A percentile compares a stretch with the other conserved stretches of the same genome.
phyloP scores from a whole-genome alignment of 2,329 filamentous ascomycete genomes.

The Epichloe festucae region DNA sequence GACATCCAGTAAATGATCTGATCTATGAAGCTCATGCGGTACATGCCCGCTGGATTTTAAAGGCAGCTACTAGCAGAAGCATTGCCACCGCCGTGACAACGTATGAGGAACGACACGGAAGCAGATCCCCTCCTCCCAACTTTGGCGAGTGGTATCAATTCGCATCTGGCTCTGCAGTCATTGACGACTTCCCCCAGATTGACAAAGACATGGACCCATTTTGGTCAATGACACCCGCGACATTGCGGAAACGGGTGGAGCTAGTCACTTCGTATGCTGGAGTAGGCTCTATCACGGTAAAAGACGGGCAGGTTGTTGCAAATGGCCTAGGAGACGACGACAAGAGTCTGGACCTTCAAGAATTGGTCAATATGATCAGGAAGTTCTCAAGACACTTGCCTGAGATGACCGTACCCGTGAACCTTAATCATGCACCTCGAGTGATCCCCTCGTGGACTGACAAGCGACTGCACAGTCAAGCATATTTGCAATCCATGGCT shows the following conservation, averaged over 20 bases:
- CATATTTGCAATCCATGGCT: slow-evolving; percentile 15
- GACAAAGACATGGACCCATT: slow-evolving; percentile 64
- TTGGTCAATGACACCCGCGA: slow-evolving; percentile 56
- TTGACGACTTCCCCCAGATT: slow-evolving; percentile 71
- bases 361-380: slow-evolving; percentile 52
- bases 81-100: slow-evolving; percentile 32
- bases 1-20: slow-evolving; percentile 36
- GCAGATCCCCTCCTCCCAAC: slow-evolving; percentile 60
- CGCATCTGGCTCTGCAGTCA: slow-evolving; percentile 56
- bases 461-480: slow-evolving; percentile 7
- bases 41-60: slow-evolving; percentile 35
- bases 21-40: slow-evolving; percentile 35
- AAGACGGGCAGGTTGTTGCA: slow-evolving; percentile 44
- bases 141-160: slow-evolving; percentile 81
- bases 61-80: slow-evolving; percentile 33
- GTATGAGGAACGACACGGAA: slow-evolving; percentile 41
- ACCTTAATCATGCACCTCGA: slow-evolving; percentile 40
- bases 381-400: slow-evolving; percentile 61
- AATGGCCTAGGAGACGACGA: slow-evolving; percentile 20
- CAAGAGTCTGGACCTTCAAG: slow-evolving; percentile 25
- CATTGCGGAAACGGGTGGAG: slow-evolving; percentile 47
- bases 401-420: slow-evolving; percentile 76
- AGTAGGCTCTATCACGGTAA: slow-evolving; percentile 42
- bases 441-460: slow-evolving; percentile 48
- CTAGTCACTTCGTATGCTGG: slow-evolving; percentile 27